These are phyloP conservation scores for Fusarium drepaniforme DNA, from an alignment of 2,329 filamentous ascomycete species.

Conservation along the genomic window DNA sequence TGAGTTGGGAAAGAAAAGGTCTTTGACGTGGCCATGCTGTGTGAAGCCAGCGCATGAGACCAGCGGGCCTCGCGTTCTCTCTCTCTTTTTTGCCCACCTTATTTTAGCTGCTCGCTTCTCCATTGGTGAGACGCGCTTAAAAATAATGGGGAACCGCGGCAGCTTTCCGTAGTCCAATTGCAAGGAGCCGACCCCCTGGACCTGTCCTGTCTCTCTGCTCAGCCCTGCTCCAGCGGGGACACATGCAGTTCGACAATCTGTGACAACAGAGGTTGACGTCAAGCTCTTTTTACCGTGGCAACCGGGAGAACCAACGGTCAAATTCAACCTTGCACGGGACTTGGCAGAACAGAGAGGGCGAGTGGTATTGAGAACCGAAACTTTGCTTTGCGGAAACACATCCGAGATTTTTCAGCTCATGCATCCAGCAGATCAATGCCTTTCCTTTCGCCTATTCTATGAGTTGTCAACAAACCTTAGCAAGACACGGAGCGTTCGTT, in stretches of 20 bases:
- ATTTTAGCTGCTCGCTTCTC: slow-evolving; percentile 18
- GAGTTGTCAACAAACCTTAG: neutral
- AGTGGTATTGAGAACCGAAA: neutral
- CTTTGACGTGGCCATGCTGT: slow-evolving; percentile 36
- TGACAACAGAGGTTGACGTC: slow-evolving; percentile 25
- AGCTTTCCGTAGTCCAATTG: slow-evolving; percentile 26
- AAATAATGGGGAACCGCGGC: slow-evolving; percentile 19
- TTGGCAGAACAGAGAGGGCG: neutral
- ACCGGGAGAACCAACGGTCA: slow-evolving; percentile 8
- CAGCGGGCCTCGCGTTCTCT: neutral
- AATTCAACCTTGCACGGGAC: neutral
- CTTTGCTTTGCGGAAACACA: neutral
- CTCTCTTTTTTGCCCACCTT: too few relatives aligned
- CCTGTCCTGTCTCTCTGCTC: slow-evolving; percentile 13
- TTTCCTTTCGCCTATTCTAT: neutral
- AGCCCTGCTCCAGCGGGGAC: slow-evolving; percentile 29
- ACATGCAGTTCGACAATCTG: slow-evolving; percentile 3
- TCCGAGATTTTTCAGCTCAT: neutral
- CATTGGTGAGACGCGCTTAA: slow-evolving; percentile 17
- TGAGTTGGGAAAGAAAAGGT: neutral
- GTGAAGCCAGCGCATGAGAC: slow-evolving; percentile 21
- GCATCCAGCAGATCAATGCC: neutral
- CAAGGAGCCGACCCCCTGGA: slow-evolving; percentile 4
- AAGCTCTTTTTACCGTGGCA: slow-evolving; percentile 20
- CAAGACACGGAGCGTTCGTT: neutral